A percentile compares a stretch with the other conserved stretches of the same genome.
Evolutionary conservation across 1,139 yeast genomes (phyloP).

Genomic region (Kurtzmaniella quercitrusa): DNA sequence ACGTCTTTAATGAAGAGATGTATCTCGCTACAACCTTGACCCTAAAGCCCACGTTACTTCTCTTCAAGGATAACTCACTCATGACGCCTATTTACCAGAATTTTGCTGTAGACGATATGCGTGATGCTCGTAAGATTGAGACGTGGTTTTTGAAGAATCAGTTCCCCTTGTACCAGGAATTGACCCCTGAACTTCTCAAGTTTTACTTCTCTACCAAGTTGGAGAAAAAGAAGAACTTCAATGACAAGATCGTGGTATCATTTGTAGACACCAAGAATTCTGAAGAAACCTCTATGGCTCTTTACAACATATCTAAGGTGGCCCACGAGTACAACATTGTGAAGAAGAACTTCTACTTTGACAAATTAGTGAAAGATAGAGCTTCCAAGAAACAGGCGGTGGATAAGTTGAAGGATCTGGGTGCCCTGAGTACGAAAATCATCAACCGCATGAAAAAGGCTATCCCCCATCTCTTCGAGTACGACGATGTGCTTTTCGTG

Average conservation of each 20-base stretch:
- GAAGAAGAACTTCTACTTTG: conserved; percentile 42
- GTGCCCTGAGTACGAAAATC: conserved; percentile 38
- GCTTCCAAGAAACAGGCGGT: conserved; percentile 39
- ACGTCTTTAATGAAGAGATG: conserved; percentile 39
- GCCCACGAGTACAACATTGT: conserved; percentile 51
- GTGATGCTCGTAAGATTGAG: conserved; percentile 44
- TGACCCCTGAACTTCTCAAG: conserved; percentile 37
- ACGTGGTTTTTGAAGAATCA: conserved; percentile 45
- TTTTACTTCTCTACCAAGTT: conserved; percentile 31
- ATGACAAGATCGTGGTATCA: conserved; percentile 50
- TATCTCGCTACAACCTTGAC: conserved; percentile 51
- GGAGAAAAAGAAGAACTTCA: conserved; percentile 8
- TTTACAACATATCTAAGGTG: conserved; percentile 42
- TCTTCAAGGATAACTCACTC: conserved; percentile 54
- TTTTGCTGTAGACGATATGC: conserved; percentile 59
- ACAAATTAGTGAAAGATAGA: conserved; percentile 35
- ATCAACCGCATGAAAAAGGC: conserved; percentile 46
- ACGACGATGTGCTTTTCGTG: conserved; percentile 44
- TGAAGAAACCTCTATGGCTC: conserved; percentile 27
- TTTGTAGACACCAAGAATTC: conserved; percentile 46
- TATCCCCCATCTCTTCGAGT: conserved; percentile 42
- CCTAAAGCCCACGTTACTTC: conserved; percentile 54
- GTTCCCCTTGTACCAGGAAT: conserved; percentile 49
- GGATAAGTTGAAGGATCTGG: conserved; percentile 35
- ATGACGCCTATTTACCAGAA: conserved; percentile 52